Percentiles rank a stretch among this genome's conserved stretches.
Conservation (phyloP, 192 early-diverging fungal species). For the Podochytrium sp. region DNA sequence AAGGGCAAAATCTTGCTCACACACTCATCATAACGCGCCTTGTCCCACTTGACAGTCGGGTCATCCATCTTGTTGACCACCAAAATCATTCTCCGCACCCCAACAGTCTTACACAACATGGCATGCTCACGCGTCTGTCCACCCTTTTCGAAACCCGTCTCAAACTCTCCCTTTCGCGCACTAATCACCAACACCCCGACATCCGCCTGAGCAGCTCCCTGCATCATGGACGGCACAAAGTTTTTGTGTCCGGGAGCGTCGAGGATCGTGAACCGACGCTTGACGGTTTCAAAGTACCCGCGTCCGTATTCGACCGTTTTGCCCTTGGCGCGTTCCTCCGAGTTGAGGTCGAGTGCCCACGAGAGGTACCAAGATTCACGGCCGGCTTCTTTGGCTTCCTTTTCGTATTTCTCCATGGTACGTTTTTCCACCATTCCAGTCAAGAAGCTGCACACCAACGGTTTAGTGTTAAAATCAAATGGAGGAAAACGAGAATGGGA, state of each 20-base stretch:
- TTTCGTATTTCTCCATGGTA: constrained; percentile 99
- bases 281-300: constrained; percentile 95
- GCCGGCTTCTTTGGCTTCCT: constrained; percentile 95
- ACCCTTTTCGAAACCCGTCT: constrained; percentile 99
- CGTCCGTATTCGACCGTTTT: constrained; percentile 99
- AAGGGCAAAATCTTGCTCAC: constrained; percentile 84
- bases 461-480: constrained; percentile 5
- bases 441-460: constrained; percentile 70
- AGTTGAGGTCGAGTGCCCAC: constrained; percentile 97
- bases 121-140: constrained; percentile 99
- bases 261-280: constrained; percentile 93
- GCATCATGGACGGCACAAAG: constrained; percentile 97
- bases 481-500: not conserved
- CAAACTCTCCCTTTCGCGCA: constrained; percentile 98
- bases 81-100: constrained; percentile 88
- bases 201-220: constrained; percentile 96
- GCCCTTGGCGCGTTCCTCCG: constrained; percentile 97
- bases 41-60: constrained; percentile 90
- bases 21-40: constrained; percentile 93
- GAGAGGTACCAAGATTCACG: constrained; percentile 98
- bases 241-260: constrained; percentile 99
- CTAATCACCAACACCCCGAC: constrained; percentile 94
- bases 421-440: constrained; percentile 99
- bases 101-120: constrained; percentile 93
- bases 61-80: constrained; percentile 99